Conservation (phyloP, 1,284 basidiomycete genomes). For the Pseudozyma tsukubaensis region DNA sequence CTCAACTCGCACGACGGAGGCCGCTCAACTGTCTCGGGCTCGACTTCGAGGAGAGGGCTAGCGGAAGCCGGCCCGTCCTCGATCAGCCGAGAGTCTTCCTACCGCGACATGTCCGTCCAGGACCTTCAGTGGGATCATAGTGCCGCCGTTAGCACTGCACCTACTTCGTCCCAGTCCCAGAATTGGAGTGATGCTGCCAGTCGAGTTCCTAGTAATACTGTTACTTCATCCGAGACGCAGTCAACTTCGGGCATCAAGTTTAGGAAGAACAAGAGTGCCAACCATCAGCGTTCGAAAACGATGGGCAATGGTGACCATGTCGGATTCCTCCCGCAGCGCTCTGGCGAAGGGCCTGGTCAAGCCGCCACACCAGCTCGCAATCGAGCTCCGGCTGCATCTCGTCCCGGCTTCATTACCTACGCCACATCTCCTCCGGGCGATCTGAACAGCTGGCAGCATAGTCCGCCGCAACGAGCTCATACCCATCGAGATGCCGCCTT, state of each 20-base stretch:
- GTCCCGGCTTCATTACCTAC: constrained; percentile 39
- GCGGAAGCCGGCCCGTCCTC: constrained; percentile 8
- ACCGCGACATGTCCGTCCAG: constrained; percentile 25
- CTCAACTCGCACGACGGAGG: constrained; percentile 7
- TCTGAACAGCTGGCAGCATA: constrained; percentile 26
- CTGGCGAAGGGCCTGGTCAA: constrained; percentile 26
- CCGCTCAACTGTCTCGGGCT: constrained; percentile 25
- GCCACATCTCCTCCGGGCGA: constrained; percentile 39
- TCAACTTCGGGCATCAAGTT: constrained; percentile 37
- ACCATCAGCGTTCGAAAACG: constrained; percentile 37
- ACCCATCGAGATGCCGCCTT: constrained; percentile 18
- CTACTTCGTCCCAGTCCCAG: constrained; percentile 43
- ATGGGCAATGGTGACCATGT: constrained; percentile 20
- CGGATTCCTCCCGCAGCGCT: constrained; percentile 14
- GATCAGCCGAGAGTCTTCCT: constrained; percentile 33
- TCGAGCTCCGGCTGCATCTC: constrained; percentile 11
- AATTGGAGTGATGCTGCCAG: constrained; percentile 17
- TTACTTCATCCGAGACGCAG: neutral
- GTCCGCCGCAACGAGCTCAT: constrained; percentile 20
- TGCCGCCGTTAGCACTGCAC: constrained; percentile 35
- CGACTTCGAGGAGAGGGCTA: constrained; percentile 9
- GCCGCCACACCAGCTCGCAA: constrained; percentile 35
- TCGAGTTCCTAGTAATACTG: neutral
- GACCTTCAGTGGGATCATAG: constrained; percentile 32
- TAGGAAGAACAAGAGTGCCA: constrained; percentile 44